Evolutionary conservation across 345 rosid species (phyloP).

Genomic region (Populus simonii): DNA sequence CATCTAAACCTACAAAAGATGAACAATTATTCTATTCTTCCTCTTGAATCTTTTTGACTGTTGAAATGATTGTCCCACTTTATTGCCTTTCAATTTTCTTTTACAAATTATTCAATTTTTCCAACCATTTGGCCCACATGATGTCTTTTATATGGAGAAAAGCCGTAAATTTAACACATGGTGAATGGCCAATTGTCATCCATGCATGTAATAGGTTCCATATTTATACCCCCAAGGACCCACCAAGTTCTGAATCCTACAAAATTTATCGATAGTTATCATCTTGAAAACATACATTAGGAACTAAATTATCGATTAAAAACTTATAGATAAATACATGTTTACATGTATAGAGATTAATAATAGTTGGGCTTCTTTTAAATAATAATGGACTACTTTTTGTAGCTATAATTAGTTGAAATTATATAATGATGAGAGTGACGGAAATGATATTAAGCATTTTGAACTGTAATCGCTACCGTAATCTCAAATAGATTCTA

Average conservation of each 20-base stretch:
- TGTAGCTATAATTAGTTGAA: no score
- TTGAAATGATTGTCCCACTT: constrained; percentile 23
- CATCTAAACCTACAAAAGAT: constrained; percentile 10
- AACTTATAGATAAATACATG: no score
- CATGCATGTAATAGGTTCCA: background rate
- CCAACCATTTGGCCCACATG: background rate
- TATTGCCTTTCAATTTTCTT: background rate
- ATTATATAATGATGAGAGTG: no score
- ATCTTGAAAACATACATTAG: no score
- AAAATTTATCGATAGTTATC: background rate
- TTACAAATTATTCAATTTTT: background rate
- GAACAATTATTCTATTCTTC: constrained; percentile 17
- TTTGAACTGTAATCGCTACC: no score
- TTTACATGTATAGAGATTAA: no score
- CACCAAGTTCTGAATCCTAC: background rate
- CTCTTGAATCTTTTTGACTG: constrained; percentile 26
- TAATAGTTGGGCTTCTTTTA: no score
- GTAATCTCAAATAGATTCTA: no score
- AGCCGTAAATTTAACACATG: background rate
- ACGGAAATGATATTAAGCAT: no score
- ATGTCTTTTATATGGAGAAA: background rate
- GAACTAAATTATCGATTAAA: no score
- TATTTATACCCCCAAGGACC: background rate
- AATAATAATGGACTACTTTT: no score
- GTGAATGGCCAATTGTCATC: background rate